A percentile compares a stretch with the other conserved stretches of the same genome.
phyloP scores from a whole-genome alignment of 257 asterid species.

The Ilex asprella region DNA sequence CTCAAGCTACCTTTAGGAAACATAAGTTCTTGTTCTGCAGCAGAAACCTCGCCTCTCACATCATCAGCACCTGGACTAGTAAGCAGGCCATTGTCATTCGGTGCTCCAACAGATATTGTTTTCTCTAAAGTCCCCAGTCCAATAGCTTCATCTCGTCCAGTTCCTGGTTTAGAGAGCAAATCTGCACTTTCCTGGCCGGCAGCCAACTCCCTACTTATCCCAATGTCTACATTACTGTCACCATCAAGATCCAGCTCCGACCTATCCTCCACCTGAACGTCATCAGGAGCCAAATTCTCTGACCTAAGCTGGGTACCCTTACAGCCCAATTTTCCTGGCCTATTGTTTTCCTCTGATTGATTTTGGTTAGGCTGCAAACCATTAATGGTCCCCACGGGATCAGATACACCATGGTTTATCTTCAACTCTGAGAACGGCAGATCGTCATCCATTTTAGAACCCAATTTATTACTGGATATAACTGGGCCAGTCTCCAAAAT shows the following conservation, averaged over 20 bases:
- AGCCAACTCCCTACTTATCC: constrained; percentile 17
- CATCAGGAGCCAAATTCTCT: constrained; percentile 17
- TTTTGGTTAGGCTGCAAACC: constrained; percentile 33
- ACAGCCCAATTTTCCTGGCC: constrained; percentile 28
- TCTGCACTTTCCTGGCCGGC: constrained; percentile 17
- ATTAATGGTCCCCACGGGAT: constrained; percentile 15
- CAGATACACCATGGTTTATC: constrained; percentile 27
- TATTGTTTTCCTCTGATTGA: constrained; percentile 24
- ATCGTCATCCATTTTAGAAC: constrained; percentile 34
- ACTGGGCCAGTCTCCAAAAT: constrained; percentile 37
- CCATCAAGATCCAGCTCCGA: constrained; percentile 31
- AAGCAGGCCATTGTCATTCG: constrained; percentile 19
- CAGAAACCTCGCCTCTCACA: constrained; percentile 24
- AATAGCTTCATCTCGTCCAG: constrained; percentile 2
- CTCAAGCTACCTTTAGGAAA: constrained; percentile 20
- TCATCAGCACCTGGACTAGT: constrained; percentile 16
- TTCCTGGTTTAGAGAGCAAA: constrained; percentile 19
- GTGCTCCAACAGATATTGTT: constrained; percentile 16
- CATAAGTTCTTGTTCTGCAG: constrained; percentile 22
- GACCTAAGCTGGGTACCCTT: constrained; percentile 23
- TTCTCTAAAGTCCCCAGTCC: not conserved
- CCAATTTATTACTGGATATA: constrained; percentile 35
- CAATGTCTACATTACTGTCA: constrained; percentile 17
- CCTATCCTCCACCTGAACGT: constrained; percentile 23
- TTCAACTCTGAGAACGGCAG: constrained; percentile 23